phyloP scores from a whole-genome alignment of 2,329 filamentous ascomycete genomes.

The Cylindrodendrum hubeiense region DNA sequence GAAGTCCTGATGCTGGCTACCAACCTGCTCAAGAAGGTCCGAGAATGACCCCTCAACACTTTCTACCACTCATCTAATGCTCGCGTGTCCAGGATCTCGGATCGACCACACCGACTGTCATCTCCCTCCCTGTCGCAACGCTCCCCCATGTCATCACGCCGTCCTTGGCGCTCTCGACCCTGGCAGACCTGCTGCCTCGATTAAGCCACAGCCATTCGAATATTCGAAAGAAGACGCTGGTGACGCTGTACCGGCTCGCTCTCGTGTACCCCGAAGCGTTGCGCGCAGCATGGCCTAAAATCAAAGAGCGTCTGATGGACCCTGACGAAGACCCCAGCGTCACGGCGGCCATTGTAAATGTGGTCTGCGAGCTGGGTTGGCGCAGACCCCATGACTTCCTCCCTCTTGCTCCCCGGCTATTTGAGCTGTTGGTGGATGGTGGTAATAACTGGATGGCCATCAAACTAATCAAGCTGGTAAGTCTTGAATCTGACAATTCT shows the following conservation, averaged over 20 bases:
- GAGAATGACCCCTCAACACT: not conserved
- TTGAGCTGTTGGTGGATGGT: slow-evolving; percentile 90
- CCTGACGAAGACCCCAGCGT: slow-evolving; percentile 91
- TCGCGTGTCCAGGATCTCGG: slow-evolving; percentile 70
- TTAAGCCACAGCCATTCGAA: slow-evolving; percentile 87
- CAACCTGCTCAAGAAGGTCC: slow-evolving; percentile 93
- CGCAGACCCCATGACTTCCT: slow-evolving; percentile 93
- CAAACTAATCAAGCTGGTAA: slow-evolving; percentile 96
- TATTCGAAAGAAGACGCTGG: slow-evolving; percentile 95
- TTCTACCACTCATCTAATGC: not conserved
- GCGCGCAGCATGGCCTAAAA: slow-evolving; percentile 94
- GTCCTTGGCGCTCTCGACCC: slow-evolving; percentile 88
- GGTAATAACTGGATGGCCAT: slow-evolving; percentile 99
- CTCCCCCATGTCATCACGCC: slow-evolving; percentile 96
- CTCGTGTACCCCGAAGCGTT: slow-evolving; percentile 97
- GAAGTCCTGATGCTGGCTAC: slow-evolving; percentile 98
- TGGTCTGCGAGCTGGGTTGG: slow-evolving; percentile 96
- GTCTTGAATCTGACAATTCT: not conserved
- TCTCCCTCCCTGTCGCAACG: slow-evolving; percentile 87
- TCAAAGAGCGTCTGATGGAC: slow-evolving; percentile 94
- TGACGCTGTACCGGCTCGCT: slow-evolving; percentile 92
- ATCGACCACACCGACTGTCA: slow-evolving; percentile 78
- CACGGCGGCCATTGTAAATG: slow-evolving; percentile 95
- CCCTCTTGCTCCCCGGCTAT: slow-evolving; percentile 89
- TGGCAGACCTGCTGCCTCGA: slow-evolving; percentile 87